Conservation (phyloP, 2,329 filamentous ascomycete species). For the Calcarisporium arbuscula region DNA sequence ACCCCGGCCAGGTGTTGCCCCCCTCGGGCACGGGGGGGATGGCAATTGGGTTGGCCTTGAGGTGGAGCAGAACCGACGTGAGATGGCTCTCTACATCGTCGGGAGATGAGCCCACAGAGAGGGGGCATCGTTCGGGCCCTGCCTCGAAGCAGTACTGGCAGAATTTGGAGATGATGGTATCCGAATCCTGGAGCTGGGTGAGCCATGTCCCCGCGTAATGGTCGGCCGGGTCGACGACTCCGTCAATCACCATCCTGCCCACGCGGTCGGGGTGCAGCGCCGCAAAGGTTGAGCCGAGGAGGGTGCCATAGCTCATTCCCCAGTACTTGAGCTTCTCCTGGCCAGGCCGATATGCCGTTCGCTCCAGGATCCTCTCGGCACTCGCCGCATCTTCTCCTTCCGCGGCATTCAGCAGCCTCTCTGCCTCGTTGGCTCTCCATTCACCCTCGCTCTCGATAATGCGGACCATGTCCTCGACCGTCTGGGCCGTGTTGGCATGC, state of each 20-base stretch:
- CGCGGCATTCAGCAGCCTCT: neutral
- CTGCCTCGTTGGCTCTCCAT: slow-evolving; percentile 20
- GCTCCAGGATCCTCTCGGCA: slow-evolving; percentile 1
- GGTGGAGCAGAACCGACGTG: neutral
- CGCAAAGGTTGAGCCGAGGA: slow-evolving; percentile 26
- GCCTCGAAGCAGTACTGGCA: slow-evolving; percentile 5
- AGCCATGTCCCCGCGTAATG: slow-evolving; percentile 16
- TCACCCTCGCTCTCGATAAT: slow-evolving; percentile 37
- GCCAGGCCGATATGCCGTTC: slow-evolving; percentile 10
- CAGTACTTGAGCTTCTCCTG: slow-evolving; percentile 19
- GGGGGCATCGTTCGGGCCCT: neutral
- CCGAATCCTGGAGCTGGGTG: slow-evolving; percentile 16
- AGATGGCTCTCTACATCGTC: neutral
- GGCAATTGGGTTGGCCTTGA: neutral
- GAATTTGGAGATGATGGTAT: slow-evolving; percentile 16
- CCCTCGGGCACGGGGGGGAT: neutral
- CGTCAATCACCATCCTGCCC: slow-evolving; percentile 16
- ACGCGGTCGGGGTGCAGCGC: slow-evolving; percentile 19
- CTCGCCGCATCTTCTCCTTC: neutral
- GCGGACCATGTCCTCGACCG: slow-evolving; percentile 42
- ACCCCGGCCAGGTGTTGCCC: slow-evolving; percentile 1
- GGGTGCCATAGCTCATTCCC: slow-evolving; percentile 25
- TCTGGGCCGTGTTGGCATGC: slow-evolving; percentile 38
- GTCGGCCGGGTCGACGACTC: slow-evolving; percentile 16
- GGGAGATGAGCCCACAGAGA: neutral